Evolutionary conservation across 2,329 filamentous ascomycete species (phyloP).

Genomic region (Xylariales sp.): DNA sequence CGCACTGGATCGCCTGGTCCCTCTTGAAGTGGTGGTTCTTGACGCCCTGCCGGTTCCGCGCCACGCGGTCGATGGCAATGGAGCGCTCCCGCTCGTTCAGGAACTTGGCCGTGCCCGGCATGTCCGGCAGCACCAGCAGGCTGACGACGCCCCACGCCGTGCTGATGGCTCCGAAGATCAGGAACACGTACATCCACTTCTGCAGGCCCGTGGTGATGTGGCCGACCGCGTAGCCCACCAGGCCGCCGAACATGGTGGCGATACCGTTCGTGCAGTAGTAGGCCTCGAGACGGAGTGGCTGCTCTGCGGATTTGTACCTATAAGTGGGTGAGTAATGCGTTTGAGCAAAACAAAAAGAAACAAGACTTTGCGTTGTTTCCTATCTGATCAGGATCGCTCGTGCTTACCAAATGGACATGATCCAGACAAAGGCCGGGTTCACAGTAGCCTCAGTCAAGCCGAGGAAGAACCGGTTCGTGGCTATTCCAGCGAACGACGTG

Average conservation of each 20-base stretch:
- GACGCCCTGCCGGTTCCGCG: constrained; percentile 46
- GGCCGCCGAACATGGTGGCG: constrained; percentile 57
- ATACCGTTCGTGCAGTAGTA: constrained; percentile 58
- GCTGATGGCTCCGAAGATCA: constrained; percentile 55
- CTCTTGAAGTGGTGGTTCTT: constrained; percentile 47
- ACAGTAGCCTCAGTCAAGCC: constrained; percentile 53
- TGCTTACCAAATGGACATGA: constrained; percentile 28
- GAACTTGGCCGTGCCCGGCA: constrained; percentile 58
- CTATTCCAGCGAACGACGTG: constrained; percentile 49
- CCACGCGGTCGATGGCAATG: constrained; percentile 48
- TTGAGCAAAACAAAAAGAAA: neutral
- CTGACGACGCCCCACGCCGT: constrained; percentile 51
- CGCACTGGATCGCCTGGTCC: constrained; percentile 41
- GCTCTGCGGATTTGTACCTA: constrained; percentile 35
- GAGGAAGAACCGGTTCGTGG: constrained; percentile 51
- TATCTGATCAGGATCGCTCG: too few species aligned
- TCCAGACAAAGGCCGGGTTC: constrained; percentile 43
- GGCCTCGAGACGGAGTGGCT: constrained; percentile 46
- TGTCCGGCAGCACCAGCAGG: constrained; percentile 56
- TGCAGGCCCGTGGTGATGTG: constrained; percentile 41
- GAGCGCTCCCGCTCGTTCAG: constrained; percentile 51
- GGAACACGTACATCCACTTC: constrained; percentile 38
- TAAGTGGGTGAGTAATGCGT: neutral
- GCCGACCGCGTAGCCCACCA: constrained; percentile 55
- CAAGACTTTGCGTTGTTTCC: too few species aligned